Conservation (phyloP, 192 early-diverging fungal species). For the Umbelopsis sp. region DNA sequence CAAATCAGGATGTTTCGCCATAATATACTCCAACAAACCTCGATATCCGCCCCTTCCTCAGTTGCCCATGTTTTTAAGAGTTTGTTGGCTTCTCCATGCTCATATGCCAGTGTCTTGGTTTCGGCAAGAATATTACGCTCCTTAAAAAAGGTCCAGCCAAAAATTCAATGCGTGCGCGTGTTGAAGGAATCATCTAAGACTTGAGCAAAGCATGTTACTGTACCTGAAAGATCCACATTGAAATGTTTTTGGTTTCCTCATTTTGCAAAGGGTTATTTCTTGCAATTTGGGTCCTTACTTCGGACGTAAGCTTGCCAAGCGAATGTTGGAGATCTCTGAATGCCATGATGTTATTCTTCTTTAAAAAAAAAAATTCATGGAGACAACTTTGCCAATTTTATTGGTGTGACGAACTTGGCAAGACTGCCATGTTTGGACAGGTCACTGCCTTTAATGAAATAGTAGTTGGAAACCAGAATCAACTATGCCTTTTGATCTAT, state of each 20-base stretch:
- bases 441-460: background rate
- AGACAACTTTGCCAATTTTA: background rate
- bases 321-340: constrained; percentile 38
- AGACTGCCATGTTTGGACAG: background rate
- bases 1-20: background rate
- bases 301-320: constrained; percentile 29
- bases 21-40: background rate
- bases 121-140: constrained; percentile 32
- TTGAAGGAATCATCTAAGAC: too few species aligned
- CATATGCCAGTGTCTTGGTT: constrained; percentile 28
- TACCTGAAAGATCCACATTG: constrained; percentile 31
- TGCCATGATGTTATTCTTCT: constrained; percentile 17
- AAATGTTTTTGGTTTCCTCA: constrained; percentile 34
- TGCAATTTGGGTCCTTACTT: constrained; percentile 31
- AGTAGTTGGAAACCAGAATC: background rate
- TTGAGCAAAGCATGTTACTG: too few species aligned
- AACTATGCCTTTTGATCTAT: background rate
- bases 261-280: constrained; percentile 35
- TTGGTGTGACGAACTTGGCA: background rate
- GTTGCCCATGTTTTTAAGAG: constrained; percentile 29
- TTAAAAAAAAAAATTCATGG: background rate
- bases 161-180: background rate
- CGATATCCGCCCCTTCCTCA: constrained; percentile 32
- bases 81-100: constrained; percentile 36
- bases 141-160: background rate